Base-by-base conservation (phyloP, 768 basidiomycete species). In the Leccinum truebloodii region DNA sequence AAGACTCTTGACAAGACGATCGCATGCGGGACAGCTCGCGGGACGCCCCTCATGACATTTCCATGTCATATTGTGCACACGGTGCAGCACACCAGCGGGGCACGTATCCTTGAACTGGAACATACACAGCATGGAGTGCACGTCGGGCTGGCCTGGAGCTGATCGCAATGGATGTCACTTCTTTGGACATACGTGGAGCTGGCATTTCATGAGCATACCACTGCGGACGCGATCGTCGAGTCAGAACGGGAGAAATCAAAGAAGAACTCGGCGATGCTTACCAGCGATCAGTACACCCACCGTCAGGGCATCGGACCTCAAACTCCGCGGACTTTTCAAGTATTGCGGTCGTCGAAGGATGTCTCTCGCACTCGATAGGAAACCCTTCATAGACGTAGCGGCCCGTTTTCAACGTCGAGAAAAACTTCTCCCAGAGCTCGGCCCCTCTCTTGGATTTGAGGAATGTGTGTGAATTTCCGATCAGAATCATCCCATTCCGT, bases 381-480 rank as follows among this genome's bases (percentile, higher is more conserved):
- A 90, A 75, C 0, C 89, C 88, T n/a, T 80, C 72, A 59, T 83
- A 86, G 8, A 88, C 63, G 58, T 88, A 79, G 0, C 76, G 71
- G 4, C 72, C 74, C 3, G 69, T 55, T 24, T 69, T 62, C 16
- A 89, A 63, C 55, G 83, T 62, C 1, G 71, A 66, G 55, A 89
- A 80, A 6, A 89, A 76, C 13, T 69, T 67, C 0, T 55, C 66
- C 88, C 88, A 90, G 0, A 87, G 58, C 1, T 75, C 76, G 4
- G 70, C 72, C 1, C 87, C 87, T 62, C 80, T 85, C 34, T 78
- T 79, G 7, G 88, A 76, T 5, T 78, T 74, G 46, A 73, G 69
- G 74, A 89, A 89, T 0, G 89, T 90, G 3, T 82, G 65, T 0
- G 81, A 73, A 64, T 90, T 89, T 7, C 89, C 89, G 24, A 90